Percentiles rank a stretch among this genome's conserved stretches.
These are phyloP conservation scores for Dalbergia oliveri DNA, from an alignment of 306 rosid species.

Conservation along the genomic window DNA sequence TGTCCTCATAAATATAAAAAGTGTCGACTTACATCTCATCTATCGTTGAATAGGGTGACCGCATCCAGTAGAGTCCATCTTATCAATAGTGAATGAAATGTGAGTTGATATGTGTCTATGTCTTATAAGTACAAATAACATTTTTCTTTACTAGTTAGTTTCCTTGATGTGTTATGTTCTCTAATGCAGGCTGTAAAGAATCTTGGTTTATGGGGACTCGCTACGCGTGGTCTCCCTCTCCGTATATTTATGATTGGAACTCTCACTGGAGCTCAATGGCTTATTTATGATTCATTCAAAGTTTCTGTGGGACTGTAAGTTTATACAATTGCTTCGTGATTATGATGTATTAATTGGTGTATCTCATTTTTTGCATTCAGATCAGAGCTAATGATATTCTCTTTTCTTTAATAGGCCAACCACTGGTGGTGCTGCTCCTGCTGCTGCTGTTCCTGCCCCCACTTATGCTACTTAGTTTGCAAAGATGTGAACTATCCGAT, in stretches of 20 bases:
- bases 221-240: constrained; percentile 96
- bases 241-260: constrained; percentile 98
- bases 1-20: no score
- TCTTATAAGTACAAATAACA: no score
- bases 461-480: constrained; percentile 39
- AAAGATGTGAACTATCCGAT: constrained; percentile 40
- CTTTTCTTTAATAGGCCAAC: constrained; percentile 81
- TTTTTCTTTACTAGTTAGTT: no score
- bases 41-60: no score
- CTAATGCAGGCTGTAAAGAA: constrained; percentile 84
- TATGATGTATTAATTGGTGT: not conserved
- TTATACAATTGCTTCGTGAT: constrained; percentile 16
- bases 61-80: no score
- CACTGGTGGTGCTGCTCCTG: constrained; percentile 85
- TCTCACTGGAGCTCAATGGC: constrained; percentile 99
- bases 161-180: constrained; percentile 21
- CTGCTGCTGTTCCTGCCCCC: constrained; percentile 49
- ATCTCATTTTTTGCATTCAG: not conserved
- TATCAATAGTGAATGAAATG: no score
- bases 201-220: constrained; percentile 80
- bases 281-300: constrained; percentile 93
- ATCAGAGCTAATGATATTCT: constrained; percentile 8
- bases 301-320: constrained; percentile 95
- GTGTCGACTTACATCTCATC: no score
- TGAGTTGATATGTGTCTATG: no score